phyloP scores from a whole-genome alignment of 2,329 filamentous ascomycete species.

The Escovopsis sp. region DNA sequence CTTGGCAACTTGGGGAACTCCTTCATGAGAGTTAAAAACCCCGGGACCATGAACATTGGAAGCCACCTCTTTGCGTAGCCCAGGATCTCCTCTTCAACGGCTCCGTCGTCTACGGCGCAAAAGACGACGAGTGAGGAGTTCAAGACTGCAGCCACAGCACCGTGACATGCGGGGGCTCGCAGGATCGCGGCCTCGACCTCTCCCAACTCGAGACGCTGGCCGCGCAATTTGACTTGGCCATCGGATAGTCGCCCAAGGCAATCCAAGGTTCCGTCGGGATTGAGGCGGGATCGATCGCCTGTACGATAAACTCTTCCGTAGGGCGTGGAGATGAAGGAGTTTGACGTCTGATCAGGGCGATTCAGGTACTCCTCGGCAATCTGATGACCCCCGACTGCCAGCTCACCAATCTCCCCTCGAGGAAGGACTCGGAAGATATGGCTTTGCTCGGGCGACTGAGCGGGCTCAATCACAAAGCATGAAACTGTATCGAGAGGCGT shows the following conservation, averaged over 20 bases:
- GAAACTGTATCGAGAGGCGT: slow-evolving; percentile 69
- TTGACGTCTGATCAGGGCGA: slow-evolving; percentile 56
- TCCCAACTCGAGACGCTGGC: slow-evolving; percentile 68
- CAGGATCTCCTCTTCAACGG: slow-evolving; percentile 29
- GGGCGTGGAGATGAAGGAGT: slow-evolving; percentile 53
- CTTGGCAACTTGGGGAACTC: slow-evolving; percentile 64
- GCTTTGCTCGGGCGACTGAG: slow-evolving; percentile 8
- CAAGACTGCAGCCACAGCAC: slow-evolving; percentile 52
- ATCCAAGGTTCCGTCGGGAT: slow-evolving; percentile 56
- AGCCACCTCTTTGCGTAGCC: slow-evolving; percentile 58
- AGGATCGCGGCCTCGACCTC: slow-evolving; percentile 61
- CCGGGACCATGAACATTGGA: slow-evolving; percentile 70
- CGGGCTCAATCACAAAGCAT: slow-evolving; percentile 49
- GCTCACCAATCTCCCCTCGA: slow-evolving; percentile 57
- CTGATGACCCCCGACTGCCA: slow-evolving; percentile 68
- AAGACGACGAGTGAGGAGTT: slow-evolving; percentile 60
- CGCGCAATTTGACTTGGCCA: slow-evolving; percentile 76
- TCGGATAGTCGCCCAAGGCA: slow-evolving; percentile 66
- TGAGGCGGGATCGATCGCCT: slow-evolving; percentile 65
- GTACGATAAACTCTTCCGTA: slow-evolving; percentile 69
- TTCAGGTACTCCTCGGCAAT: slow-evolving; percentile 74
- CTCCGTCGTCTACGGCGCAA: slow-evolving; percentile 38
- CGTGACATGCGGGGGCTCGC: slow-evolving; percentile 45
- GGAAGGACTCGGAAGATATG: slow-evolving; percentile 39
- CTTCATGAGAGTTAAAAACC: slow-evolving; percentile 49